Evolutionary conservation across 352 stramenopile species (phyloP).

Genomic region (Globisporangium mamillatum): DNA sequence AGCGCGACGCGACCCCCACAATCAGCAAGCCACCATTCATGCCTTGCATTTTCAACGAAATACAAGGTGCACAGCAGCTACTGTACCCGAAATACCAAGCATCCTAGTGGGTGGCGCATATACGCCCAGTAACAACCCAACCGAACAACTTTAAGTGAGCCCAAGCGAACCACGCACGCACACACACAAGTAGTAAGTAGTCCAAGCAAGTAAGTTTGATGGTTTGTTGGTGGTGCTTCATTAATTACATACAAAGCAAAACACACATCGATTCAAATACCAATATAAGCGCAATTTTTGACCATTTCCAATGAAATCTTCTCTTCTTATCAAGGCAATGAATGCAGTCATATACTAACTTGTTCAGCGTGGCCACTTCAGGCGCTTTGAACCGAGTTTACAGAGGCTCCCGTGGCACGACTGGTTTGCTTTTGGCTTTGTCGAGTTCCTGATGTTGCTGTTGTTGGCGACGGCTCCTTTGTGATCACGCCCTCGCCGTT

Average conservation of each 20-base stretch:
- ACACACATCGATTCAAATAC: background rate
- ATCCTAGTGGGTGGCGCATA: background rate
- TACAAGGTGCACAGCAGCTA: conserved; percentile 18
- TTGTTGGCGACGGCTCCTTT: background rate
- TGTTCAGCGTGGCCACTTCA: background rate
- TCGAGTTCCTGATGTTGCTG: conserved; percentile 8
- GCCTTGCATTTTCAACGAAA: background rate
- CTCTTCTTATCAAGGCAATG: background rate
- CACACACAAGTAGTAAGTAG: background rate
- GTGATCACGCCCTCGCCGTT: conserved; percentile 53
- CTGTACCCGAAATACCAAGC: conserved; percentile 14
- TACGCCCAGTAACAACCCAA: background rate
- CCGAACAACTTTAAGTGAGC: background rate
- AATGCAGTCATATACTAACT: too few species aligned
- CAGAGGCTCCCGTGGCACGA: background rate
- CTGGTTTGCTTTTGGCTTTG: background rate
- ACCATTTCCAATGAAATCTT: background rate
- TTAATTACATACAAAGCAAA: too few species aligned
- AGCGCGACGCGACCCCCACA: background rate
- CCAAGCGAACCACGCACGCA: background rate
- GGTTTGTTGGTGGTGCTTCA: too few species aligned
- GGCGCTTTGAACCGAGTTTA: conserved; percentile 4
- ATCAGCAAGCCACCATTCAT: background rate
- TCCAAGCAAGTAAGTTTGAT: background rate
- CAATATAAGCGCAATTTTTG: conserved; percentile 16